These are phyloP conservation scores for Gracilariopsis chorda DNA, from an alignment of 23 red algal genomes.

Conservation along the genomic window DNA sequence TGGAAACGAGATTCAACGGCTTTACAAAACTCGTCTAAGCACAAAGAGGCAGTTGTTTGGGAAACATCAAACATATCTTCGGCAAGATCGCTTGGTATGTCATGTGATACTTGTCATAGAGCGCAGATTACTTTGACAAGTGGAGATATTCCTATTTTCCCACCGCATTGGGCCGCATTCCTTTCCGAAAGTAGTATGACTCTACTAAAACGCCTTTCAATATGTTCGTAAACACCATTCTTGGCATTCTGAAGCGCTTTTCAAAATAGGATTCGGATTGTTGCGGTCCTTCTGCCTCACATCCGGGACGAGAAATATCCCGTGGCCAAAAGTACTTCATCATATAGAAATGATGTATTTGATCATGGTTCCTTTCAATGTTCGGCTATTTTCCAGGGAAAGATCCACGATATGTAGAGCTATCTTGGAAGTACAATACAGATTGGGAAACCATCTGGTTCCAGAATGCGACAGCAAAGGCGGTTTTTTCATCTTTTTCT, in stretches of 20 bases:
- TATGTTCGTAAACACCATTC: not conserved
- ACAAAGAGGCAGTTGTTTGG: not conserved
- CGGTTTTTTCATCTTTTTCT: not conserved
- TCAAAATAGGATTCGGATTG: constrained; percentile 28
- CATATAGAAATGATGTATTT: constrained; percentile 22
- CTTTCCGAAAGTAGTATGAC: constrained; percentile 20
- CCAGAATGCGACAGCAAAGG: not conserved
- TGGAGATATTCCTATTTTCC: constrained; percentile 38
- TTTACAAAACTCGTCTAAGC: not conserved
- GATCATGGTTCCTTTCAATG: not conserved
- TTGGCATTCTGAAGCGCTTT: not conserved
- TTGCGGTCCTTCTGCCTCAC: not conserved
- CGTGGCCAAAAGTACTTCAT: constrained; percentile 42
- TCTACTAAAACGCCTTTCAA: not conserved
- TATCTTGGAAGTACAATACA: no score
- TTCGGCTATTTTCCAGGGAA: constrained; percentile 23
- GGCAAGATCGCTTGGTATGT: not conserved
- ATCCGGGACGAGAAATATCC: not conserved
- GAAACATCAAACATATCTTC: constrained; percentile 58
- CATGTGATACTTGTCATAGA: constrained; percentile 16
- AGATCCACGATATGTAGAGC: not conserved
- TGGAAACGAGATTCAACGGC: not conserved
- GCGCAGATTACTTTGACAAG: constrained; percentile 34
- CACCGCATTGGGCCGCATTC: constrained; percentile 7
- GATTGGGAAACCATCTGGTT: not conserved